Evolutionary conservation across 2,329 filamentous ascomycete genomes (phyloP), one percentile per base, ranked within the genome.

Genomic region (Neospermospora avenae): DNA sequence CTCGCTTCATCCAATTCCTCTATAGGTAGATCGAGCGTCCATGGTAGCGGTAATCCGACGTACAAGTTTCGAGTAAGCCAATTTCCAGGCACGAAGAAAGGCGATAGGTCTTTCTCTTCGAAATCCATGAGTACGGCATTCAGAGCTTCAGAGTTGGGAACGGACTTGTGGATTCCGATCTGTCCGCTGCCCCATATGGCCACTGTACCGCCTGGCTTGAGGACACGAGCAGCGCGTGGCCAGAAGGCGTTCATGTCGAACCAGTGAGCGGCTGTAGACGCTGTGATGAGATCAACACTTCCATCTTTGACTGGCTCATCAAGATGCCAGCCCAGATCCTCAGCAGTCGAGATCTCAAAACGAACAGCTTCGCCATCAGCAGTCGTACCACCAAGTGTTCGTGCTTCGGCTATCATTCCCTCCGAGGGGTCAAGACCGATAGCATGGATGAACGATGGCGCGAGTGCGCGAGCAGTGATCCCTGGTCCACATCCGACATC

Each of bases 161-260:
- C 75, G 0, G 70, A 68, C 1, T 69, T 69, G 53, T 73, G 52
- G 14, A 59, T 57, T 1, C 14, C 16, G 13, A 57, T 13, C 20
- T 61, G 63, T 4, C 69, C 70, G 13, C 62, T 70, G 0, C 69
- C 69, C 75, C 77, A 81, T 3, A 81, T 57, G 1, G 77, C 77
- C 0, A 81, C 74, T 4, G 74, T 80, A 11, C 79, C 80, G 22
- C 75, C 76, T 0, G 78, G 77, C 57, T 74, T 77, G n/a, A 81
- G 68, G 3, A 77, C 68, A 18, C 71, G 68, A 1, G 75, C 77
- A 1, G 77, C 80, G 1, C 70, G 63, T 1, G 63, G 41, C 72
- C 77, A 81, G 70, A 80, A 81, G 0, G 60, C 62, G 0, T 72
- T 60, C 72, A 80, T 74, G 57, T 80, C 73, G 68, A 81, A 80